Evolutionary conservation across 2,329 filamentous ascomycete species (phyloP), one percentile per base, ranked within the genome.

Genomic region (Lecanosticta acicola): DNA sequence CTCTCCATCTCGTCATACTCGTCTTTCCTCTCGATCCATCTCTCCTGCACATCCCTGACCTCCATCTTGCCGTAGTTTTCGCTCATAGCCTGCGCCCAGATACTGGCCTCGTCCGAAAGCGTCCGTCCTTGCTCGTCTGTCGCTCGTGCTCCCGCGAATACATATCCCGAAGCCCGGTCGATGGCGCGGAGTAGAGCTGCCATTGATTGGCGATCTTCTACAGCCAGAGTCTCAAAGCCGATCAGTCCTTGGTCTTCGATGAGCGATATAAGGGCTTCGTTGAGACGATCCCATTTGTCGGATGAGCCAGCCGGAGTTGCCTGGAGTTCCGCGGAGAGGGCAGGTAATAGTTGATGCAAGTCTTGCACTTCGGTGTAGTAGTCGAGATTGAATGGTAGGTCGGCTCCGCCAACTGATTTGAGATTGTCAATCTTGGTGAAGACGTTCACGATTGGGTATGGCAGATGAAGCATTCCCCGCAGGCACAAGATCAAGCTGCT

Each of bases 281-380:
- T 96, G 21, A 98, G 73, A 3, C 83, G 81, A 41, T 82, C 78
- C 63, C 94, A 97, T 63, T 94, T 96, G 3, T 48, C 53, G 10
- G 50, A 50, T 3, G 16, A 79, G 18, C 52, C 53, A n/a, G 54
- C 36, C n/a, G 48, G 34, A 3, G 46, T 54, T 5, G 52, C 48
- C 24, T 49, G 81, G 1, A 84, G 84, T 66, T 98, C 93, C 18
- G 79, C 76, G 58, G 89, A 83, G 34, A 98, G 79, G 49, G 83
- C 76, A 1, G 89, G 88, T 0, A 93, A 77, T 10, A 98, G 76
- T 57, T 95, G 88, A 17, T 80, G 80, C 3, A 98, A 78, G 60
- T 96, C 89, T 67, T 98, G 90, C 5, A 97, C 91, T 66, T 98
- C 91, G 50, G 93, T 97, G 67, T 97, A 98, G 68, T 84, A 98